Conservation (phyloP, 352 stramenopile genomes). For the Globisporangium spiculum region DNA sequence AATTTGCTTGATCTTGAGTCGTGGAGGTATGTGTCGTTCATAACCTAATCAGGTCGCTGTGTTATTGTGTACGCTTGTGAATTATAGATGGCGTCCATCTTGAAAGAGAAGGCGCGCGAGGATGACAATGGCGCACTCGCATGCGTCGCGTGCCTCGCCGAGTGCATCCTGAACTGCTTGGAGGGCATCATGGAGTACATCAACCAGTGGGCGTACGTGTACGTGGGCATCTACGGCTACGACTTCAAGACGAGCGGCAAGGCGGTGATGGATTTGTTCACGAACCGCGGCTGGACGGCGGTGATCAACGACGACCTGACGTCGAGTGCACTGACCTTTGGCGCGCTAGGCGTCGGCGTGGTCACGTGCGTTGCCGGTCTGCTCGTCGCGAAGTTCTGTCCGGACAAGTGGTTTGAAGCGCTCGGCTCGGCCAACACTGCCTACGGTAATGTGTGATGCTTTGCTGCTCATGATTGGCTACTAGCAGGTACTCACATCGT, state of each 20-base stretch:
- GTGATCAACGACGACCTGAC: constrained; percentile 91
- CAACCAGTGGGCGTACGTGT: constrained; percentile 89
- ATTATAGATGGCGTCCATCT: constrained; percentile 53
- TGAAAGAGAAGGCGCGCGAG: constrained; percentile 65
- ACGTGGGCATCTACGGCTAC: constrained; percentile 89
- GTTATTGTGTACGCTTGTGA: constrained; percentile 1
- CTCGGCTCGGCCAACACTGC: constrained; percentile 43
- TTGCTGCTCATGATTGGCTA: background rate
- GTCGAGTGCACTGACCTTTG: constrained; percentile 77
- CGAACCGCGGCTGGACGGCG: constrained; percentile 81
- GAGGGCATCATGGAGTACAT: constrained; percentile 88
- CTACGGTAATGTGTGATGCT: constrained; percentile 34
- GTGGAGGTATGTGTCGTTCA: background rate
- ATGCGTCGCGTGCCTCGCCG: constrained; percentile 82
- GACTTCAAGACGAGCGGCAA: constrained; percentile 84
- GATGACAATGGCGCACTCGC: constrained; percentile 74
- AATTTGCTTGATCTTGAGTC: background rate
- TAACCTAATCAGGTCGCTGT: background rate
- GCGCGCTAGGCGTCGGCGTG: constrained; percentile 73
- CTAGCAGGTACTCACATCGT: background rate
- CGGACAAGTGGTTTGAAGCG: constrained; percentile 50
- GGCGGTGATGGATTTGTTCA: constrained; percentile 86
- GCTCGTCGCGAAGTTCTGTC: constrained; percentile 67
- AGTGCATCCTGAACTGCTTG: constrained; percentile 86
- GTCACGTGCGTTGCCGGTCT: constrained; percentile 62